Conservation (phyloP, 306 rosid genomes). For the Vicia villosa region DNA sequence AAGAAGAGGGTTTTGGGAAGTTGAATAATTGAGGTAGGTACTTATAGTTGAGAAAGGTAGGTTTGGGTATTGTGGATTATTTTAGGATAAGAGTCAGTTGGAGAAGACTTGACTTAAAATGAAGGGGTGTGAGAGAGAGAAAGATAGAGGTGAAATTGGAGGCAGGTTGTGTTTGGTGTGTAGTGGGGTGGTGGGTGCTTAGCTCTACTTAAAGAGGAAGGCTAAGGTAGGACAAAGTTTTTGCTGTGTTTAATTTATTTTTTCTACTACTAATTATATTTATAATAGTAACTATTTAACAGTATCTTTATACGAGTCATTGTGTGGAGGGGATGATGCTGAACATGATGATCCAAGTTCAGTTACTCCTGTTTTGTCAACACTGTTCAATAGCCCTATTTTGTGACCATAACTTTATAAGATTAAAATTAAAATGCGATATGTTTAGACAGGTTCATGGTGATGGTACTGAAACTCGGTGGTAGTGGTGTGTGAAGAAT, state of each 20-base stretch:
- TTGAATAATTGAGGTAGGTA: slow-evolving; percentile 2
- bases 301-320: neutral
- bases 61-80: neutral
- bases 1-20: slow-evolving; percentile 25
- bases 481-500: neutral
- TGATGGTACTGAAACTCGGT: slow-evolving; percentile 3
- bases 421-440: neutral
- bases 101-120: slow-evolving; percentile 3
- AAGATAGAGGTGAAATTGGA: no score
- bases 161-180: neutral
- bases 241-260: no score
- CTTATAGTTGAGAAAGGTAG: slow-evolving; percentile 37
- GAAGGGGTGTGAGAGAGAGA: neutral
- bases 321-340: slow-evolving; percentile 15
- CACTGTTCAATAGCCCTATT: slow-evolving; percentile 3
- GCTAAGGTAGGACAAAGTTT: no score
- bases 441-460: slow-evolving; percentile 18
- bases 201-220: no score
- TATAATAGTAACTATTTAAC: no score
- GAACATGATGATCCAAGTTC: slow-evolving; percentile 31
- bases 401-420: slow-evolving; percentile 9
- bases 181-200: neutral
- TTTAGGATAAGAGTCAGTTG: slow-evolving; percentile 32
- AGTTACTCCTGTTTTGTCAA: slow-evolving; percentile 11
- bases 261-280: no score